Evolutionary conservation across 129 eudicot genomes (phyloP).

Genomic region (Centrapalus pauciflorus): DNA sequence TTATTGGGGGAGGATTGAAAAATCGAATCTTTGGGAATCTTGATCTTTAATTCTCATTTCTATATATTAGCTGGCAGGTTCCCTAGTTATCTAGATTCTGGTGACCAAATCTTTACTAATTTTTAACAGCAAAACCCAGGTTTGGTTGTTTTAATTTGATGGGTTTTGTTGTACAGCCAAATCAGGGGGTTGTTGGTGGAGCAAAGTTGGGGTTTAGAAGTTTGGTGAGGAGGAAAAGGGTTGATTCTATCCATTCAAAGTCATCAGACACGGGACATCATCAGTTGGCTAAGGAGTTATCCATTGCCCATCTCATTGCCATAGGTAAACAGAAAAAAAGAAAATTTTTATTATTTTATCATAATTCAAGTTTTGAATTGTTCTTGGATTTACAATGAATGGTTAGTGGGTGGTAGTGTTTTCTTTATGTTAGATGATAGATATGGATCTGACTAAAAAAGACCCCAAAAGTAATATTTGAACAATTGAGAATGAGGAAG

Average conservation of each 20-base stretch:
- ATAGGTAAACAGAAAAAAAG: conserved; percentile 44
- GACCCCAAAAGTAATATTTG: not conserved
- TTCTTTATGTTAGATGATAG: not conserved
- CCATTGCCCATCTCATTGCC: conserved; percentile 78
- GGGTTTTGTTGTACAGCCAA: conserved; percentile 53
- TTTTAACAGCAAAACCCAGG: not conserved
- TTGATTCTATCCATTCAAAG: conserved; percentile 64
- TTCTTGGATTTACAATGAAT: too few relatives aligned
- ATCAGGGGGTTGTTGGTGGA: conserved; percentile 34
- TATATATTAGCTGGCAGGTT: conserved; percentile 35
- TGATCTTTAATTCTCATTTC: conserved; percentile 1
- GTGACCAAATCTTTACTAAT: not conserved
- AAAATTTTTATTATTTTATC: not conserved
- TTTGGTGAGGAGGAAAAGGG: conserved; percentile 86
- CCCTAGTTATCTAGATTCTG: conserved; percentile 1
- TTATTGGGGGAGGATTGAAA: conserved; percentile 22
- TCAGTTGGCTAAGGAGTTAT: conserved; percentile 82
- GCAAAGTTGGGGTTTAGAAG: conserved; percentile 40
- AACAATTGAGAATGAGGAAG: not conserved
- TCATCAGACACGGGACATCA: conserved; percentile 51
- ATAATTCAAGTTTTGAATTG: not conserved
- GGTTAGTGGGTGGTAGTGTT: not conserved
- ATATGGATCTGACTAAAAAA: conserved; percentile 1
- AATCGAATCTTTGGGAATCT: conserved; percentile 28
- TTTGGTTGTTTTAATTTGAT: conserved; percentile 26